These are phyloP conservation scores for Fusarium temperatum DNA, from an alignment of 2,329 filamentous ascomycete genomes.

Conservation along the genomic window DNA sequence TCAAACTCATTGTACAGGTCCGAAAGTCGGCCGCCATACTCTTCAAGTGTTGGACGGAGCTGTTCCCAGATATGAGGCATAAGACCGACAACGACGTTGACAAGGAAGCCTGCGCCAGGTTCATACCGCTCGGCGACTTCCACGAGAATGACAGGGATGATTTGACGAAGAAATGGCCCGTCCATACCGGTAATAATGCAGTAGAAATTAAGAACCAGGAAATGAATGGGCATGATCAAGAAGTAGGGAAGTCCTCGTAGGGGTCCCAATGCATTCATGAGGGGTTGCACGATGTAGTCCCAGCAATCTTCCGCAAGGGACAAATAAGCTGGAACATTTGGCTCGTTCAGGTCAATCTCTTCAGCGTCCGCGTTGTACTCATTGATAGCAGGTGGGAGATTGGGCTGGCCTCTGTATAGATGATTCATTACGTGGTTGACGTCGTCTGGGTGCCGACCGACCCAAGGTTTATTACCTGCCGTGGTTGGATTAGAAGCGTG, in stretches of 20 bases:
- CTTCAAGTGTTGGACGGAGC: neutral
- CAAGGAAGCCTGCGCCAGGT: neutral
- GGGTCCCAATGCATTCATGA: neutral
- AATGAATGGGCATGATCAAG: neutral
- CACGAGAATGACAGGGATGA: neutral
- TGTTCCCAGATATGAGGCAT: neutral
- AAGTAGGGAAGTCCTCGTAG: neutral
- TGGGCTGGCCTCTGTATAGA: too few relatives aligned
- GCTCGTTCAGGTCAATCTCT: neutral
- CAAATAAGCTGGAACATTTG: fast-evolving
- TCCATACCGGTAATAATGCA: neutral
- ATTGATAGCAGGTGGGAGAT: neutral
- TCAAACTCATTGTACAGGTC: too few relatives aligned
- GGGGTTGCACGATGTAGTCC: neutral
- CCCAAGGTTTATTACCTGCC: too few relatives aligned
- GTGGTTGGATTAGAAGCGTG: fast-evolving
- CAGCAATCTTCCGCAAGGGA: neutral
- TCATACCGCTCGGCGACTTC: neutral
- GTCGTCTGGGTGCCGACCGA: too few relatives aligned
- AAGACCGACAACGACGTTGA: fast-evolving
- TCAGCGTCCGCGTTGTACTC: fast-evolving
- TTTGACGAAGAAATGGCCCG: neutral
- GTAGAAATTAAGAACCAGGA: neutral
- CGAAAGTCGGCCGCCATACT: too few relatives aligned
- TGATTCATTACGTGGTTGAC: too few relatives aligned